Conservation (phyloP, 768 basidiomycete species). For the Lactifluus volemus region DNA sequence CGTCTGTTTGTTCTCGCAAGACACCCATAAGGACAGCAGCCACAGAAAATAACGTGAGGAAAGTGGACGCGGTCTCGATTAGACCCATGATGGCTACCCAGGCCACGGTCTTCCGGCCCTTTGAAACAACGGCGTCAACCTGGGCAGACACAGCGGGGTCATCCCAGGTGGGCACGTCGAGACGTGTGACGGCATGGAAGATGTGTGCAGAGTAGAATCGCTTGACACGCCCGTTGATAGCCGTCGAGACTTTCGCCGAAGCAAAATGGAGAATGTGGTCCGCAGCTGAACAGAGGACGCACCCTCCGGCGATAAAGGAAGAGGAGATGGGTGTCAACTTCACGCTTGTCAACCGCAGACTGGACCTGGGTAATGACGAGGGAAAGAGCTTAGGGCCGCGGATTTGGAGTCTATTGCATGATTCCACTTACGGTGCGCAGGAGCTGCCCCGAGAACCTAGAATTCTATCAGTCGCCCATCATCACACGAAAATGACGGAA, state of each 20-base stretch:
- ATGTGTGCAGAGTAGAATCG: constrained; percentile 53
- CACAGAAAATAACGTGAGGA: constrained; percentile 48
- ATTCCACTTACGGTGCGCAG: constrained; percentile 20
- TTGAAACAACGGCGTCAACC: constrained; percentile 43
- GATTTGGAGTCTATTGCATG: not conserved
- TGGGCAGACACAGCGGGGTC: constrained; percentile 60
- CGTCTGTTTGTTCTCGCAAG: constrained; percentile 56
- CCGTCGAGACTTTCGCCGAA: constrained; percentile 32
- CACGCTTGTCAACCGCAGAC: constrained; percentile 14
- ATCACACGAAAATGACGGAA: not conserved
- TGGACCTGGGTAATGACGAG: constrained; percentile 1
- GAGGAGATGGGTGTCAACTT: constrained; percentile 9
- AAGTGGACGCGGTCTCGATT: constrained; percentile 34
- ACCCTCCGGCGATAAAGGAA: constrained; percentile 34
- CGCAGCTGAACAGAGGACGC: constrained; percentile 41
- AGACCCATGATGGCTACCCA: constrained; percentile 49
- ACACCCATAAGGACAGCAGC: constrained; percentile 51
- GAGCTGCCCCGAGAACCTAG: constrained; percentile 10
- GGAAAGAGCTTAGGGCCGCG: not conserved
- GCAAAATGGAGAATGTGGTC: constrained; percentile 37
- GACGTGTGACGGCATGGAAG: constrained; percentile 57
- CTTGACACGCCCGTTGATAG: constrained; percentile 53
- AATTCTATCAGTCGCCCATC: too few relatives aligned
- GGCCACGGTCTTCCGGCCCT: constrained; percentile 36
- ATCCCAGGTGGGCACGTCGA: constrained; percentile 70